These are phyloP conservation scores for Ceratobasidium theobromae DNA, from an alignment of 1,284 basidiomycete species.

Conservation along the genomic window DNA sequence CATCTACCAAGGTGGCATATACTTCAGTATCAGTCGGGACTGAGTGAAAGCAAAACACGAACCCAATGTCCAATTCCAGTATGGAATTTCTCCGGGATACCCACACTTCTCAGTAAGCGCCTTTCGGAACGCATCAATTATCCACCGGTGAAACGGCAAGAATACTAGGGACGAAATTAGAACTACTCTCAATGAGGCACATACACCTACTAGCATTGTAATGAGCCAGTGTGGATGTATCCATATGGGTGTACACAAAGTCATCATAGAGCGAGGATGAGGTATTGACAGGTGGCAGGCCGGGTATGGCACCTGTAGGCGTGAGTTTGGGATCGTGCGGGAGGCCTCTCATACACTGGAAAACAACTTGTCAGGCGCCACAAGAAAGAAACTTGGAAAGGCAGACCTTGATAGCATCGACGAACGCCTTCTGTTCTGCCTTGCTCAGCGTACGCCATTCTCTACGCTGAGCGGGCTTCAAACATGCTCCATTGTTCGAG, in stretches of 20 bases:
- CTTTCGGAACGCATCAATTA: constrained; percentile 7
- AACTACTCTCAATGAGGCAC: background rate
- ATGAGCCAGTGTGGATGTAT: constrained; percentile 25
- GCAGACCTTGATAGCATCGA: constrained; percentile 21
- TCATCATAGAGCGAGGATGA: constrained; percentile 31
- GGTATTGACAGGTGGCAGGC: background rate
- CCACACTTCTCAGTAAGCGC: constrained; percentile 15
- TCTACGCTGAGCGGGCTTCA: too few species aligned
- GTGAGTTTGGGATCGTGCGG: constrained; percentile 18
- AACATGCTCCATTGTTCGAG: too few species aligned
- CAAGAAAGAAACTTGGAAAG: background rate
- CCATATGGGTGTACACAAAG: constrained; percentile 34
- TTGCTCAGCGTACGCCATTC: constrained; percentile 17
- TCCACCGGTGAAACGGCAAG: constrained; percentile 29
- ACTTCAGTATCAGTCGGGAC: background rate
- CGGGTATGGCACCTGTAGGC: constrained; percentile 19
- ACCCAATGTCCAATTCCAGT: constrained; percentile 34
- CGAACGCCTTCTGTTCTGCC: constrained; percentile 3
- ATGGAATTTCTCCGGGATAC: constrained; percentile 29
- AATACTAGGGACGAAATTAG: background rate
- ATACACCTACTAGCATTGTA: constrained; percentile 23
- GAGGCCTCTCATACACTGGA: constrained; percentile 21
- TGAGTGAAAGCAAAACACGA: background rate
- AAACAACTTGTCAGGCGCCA: background rate
- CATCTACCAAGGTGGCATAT: constrained; percentile 2